Conservation (phyloP, 805 yeast species). For the Tetrapisispora fleetii region DNA sequence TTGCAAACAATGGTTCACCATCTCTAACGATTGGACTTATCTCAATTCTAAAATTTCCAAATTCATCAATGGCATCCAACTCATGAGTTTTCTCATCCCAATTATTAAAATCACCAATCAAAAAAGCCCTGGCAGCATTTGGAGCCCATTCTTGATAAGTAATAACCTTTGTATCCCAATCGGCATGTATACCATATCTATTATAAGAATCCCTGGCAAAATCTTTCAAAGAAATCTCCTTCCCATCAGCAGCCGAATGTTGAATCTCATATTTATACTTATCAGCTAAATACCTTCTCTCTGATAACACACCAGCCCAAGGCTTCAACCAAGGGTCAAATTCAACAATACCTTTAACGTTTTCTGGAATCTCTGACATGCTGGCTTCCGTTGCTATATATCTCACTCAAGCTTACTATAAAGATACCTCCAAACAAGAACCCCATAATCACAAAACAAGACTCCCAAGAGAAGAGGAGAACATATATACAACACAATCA, state of each 20-base stretch:
- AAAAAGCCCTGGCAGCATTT: slow-evolving; percentile 59
- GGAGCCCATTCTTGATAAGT: slow-evolving; percentile 83
- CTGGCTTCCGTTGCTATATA: not conserved
- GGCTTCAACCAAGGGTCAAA: slow-evolving; percentile 87
- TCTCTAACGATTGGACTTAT: slow-evolving; percentile 41
- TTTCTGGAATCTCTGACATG: slow-evolving; percentile 21
- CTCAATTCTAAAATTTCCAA: slow-evolving; percentile 57
- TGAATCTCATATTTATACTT: slow-evolving; percentile 48
- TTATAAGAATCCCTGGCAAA: slow-evolving; percentile 69
- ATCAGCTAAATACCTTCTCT: slow-evolving; percentile 57
- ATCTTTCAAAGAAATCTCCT: slow-evolving; percentile 55
- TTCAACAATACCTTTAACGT: slow-evolving; percentile 51
- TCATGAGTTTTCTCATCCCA: slow-evolving; percentile 58
- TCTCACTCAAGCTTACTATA: too few relatives aligned
- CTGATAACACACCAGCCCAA: slow-evolving; percentile 51
- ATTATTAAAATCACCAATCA: slow-evolving; percentile 87
- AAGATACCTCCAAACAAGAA: too few relatives aligned
- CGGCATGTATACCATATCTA: slow-evolving; percentile 66
- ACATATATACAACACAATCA: too few relatives aligned
- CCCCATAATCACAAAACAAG: too few relatives aligned
- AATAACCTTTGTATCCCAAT: slow-evolving; percentile 41
- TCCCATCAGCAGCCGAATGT: slow-evolving; percentile 28
- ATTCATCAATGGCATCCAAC: slow-evolving; percentile 46
- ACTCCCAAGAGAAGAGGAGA: too few relatives aligned
- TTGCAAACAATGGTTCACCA: slow-evolving; percentile 35